These are phyloP conservation scores for Leccinum longicurvipes DNA, from an alignment of 768 basidiomycete species.

Conservation along the genomic window DNA sequence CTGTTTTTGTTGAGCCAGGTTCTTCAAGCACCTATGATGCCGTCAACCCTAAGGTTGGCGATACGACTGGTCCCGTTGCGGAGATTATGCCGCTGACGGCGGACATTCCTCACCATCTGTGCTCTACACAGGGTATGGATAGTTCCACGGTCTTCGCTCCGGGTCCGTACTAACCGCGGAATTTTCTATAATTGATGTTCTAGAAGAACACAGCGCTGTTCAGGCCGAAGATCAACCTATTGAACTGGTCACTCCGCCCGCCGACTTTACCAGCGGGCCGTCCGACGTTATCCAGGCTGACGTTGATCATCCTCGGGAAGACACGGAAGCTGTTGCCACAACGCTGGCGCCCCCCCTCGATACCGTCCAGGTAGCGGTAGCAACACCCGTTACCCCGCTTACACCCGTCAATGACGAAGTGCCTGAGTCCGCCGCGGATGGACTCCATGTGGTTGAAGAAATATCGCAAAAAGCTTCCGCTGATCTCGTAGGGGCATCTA, in stretches of 20 bases:
- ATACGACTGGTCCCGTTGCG: not conserved
- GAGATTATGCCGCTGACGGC: not conserved
- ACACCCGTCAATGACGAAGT: not conserved
- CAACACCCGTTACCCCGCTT: not conserved
- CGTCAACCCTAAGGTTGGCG: not conserved
- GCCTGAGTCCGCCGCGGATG: not conserved
- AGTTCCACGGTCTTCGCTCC: not conserved
- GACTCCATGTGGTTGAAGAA: conserved; percentile 2
- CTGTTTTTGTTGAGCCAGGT: conserved; percentile 1
- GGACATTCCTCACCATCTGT: not conserved
- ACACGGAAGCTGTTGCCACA: conserved; percentile 2
- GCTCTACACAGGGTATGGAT: not conserved
- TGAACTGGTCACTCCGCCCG: not conserved
- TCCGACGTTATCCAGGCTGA: conserved; percentile 2
- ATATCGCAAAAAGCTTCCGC: conserved; percentile 4
- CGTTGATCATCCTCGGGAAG: conserved; percentile 3
- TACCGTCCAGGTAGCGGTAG: not conserved
- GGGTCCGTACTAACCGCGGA: not conserved
- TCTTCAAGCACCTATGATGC: not conserved
- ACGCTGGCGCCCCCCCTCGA: not conserved
- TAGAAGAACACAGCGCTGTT: not conserved
- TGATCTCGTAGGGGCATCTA: conserved; percentile 4
- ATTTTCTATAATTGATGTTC: not conserved
- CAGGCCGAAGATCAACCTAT: not conserved
- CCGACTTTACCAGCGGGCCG: not conserved